phyloP scores from a whole-genome alignment of 129 eudicot species.

The Chrysanthemum lavandulifolium region DNA sequence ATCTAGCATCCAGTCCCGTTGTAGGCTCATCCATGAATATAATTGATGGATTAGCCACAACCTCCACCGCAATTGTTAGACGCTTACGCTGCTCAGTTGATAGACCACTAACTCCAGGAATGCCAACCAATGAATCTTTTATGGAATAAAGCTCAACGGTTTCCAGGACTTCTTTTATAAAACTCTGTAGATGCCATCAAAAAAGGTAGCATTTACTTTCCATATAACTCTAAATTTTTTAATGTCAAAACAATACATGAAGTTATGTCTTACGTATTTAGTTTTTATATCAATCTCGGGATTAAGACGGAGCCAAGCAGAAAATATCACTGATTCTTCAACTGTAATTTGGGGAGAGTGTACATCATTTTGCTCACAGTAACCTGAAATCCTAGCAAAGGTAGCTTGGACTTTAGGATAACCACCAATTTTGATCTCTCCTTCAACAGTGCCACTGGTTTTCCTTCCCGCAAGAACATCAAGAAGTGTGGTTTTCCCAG shows the following conservation, averaged over 20 bases:
- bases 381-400: constrained; percentile 75
- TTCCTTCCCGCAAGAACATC: constrained; percentile 90
- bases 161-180: constrained; percentile 27
- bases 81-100: constrained; percentile 49
- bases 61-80: constrained; percentile 43
- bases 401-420: constrained; percentile 74
- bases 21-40: constrained; percentile 51
- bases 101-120: constrained; percentile 41
- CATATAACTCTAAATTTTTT: not conserved
- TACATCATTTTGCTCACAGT: constrained; percentile 81
- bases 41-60: constrained; percentile 49
- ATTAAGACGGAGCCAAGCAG: constrained; percentile 92
- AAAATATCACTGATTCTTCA: constrained; percentile 70
- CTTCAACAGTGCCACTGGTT: constrained; percentile 73
- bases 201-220: not conserved
- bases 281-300: constrained; percentile 57
- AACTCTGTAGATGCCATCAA: constrained; percentile 20
- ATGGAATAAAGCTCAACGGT: constrained; percentile 29
- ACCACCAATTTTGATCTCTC: constrained; percentile 65
- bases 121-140: constrained; percentile 34
- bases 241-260: not conserved
- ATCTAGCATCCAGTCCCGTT: constrained; percentile 41
- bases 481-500: constrained; percentile 90
- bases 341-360: constrained; percentile 85
- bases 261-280: constrained; percentile 41